A percentile compares a stretch with the other conserved stretches of the same genome.
Evolutionary conservation across 768 basidiomycete species (phyloP).

Genomic region (Tylopilus rubrobrunneus): DNA sequence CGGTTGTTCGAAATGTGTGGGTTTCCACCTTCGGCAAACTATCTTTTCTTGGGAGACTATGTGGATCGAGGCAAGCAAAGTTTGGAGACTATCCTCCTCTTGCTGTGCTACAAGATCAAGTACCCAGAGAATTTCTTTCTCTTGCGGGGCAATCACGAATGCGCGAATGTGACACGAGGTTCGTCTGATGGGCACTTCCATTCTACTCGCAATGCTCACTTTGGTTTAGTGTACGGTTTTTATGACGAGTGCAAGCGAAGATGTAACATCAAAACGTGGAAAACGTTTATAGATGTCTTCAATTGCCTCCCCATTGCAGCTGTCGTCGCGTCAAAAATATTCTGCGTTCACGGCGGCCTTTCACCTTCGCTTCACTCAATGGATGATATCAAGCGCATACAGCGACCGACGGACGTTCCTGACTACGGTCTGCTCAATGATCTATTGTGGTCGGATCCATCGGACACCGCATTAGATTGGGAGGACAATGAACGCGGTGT

Average conservation of each 20-base stretch:
- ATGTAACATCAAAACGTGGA: conserved; percentile 99
- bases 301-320: conserved; percentile 98
- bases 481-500: conserved; percentile 99
- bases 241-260: conserved; percentile 99
- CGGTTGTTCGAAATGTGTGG: conserved; percentile 99
- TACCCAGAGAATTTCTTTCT: conserved; percentile 99
- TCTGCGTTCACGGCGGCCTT: conserved; percentile 96
- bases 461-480: conserved; percentile 97
- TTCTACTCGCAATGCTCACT: conserved; percentile 15
- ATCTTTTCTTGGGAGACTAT: conserved; percentile 98
- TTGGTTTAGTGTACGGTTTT: conserved; percentile 85
- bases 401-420: conserved; percentile 96
- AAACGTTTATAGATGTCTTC: conserved; percentile 99
- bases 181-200: conserved; percentile 26
- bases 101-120: conserved; percentile 99
- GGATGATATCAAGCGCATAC: conserved; percentile 98
- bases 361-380: conserved; percentile 91
- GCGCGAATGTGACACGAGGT: conserved; percentile 99
- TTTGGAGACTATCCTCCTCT: conserved; percentile 93
- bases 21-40: conserved; percentile 95
- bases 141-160: conserved; percentile 96
- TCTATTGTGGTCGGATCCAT: conserved; percentile 96
- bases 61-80: conserved; percentile 99
- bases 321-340: conserved; percentile 98
- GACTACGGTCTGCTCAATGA: conserved; percentile 98